Conservation (phyloP, 2,329 filamentous ascomycete genomes). For the Claviceps humidiphila region DNA sequence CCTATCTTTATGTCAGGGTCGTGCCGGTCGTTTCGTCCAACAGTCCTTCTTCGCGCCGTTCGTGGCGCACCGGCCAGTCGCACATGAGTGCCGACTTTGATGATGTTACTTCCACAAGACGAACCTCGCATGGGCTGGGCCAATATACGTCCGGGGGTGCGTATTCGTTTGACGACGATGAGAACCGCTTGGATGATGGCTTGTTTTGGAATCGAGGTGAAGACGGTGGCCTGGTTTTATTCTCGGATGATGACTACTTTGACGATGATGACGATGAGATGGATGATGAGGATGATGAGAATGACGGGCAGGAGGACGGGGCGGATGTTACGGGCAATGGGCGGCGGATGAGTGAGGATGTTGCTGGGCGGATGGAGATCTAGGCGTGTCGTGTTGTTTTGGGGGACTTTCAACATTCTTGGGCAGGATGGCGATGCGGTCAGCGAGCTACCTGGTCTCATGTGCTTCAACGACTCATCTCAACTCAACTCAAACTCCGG, state of each 20-base stretch:
- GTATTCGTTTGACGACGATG: conserved; percentile 31
- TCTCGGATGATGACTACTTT: conserved; percentile 37
- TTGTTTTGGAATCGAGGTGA: conserved; percentile 45
- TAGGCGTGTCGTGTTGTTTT: conserved; percentile 16
- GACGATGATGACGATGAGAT: conserved; percentile 21
- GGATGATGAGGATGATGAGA: conserved; percentile 30
- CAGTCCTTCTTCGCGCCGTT: conserved; percentile 34
- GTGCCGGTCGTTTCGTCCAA: conserved; percentile 60
- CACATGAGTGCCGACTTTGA: conserved; percentile 20
- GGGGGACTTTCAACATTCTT: too few species aligned
- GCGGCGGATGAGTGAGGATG: conserved; percentile 48
- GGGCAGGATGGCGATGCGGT: too few species aligned
- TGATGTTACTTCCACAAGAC: conserved; percentile 42
- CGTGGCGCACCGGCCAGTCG: conserved; percentile 17
- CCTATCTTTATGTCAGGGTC: conserved; percentile 86
- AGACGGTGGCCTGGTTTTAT: conserved; percentile 42
- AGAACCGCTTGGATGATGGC: conserved; percentile 35
- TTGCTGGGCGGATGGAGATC: conserved; percentile 50
- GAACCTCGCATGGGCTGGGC: conserved; percentile 80
- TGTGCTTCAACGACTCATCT: too few species aligned
- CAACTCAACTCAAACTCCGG: too few species aligned
- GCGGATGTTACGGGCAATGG: conserved; percentile 26
- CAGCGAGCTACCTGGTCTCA: too few species aligned
- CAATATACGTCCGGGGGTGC: conserved; percentile 42
- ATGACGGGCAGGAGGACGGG: conserved; percentile 25